Conservation (phyloP, 106 monocot genomes). For the Acorus calamus region DNA sequence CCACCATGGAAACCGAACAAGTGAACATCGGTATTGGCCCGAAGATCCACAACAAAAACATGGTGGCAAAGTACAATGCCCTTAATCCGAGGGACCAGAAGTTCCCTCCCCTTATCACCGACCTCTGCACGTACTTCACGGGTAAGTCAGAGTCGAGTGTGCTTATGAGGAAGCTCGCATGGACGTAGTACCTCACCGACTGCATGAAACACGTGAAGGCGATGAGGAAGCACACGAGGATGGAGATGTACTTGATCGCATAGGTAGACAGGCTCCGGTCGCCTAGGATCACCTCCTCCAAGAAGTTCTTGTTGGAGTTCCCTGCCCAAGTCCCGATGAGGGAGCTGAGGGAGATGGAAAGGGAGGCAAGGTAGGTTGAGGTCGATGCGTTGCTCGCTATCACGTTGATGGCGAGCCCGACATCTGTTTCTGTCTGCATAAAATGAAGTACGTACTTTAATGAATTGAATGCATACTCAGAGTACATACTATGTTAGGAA, state of each 20-base stretch:
- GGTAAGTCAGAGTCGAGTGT: constrained; percentile 57
- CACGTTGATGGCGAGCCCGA: constrained; percentile 28
- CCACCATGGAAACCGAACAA: constrained; percentile 41
- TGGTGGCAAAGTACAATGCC: constrained; percentile 57
- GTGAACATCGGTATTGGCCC: constrained; percentile 73
- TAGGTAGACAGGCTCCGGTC: constrained; percentile 39
- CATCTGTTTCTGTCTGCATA: constrained; percentile 24
- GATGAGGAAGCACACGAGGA: constrained; percentile 54
- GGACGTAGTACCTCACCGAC: constrained; percentile 60
- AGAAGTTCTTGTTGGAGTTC: constrained; percentile 40
- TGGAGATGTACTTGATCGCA: constrained; percentile 56
- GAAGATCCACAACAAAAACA: constrained; percentile 65
- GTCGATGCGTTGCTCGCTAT: constrained; percentile 47
- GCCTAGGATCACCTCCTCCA: constrained; percentile 41
- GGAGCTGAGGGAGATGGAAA: constrained; percentile 68
- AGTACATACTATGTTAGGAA: too few species aligned
- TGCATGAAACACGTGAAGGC: constrained; percentile 77
- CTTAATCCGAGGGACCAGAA: constrained; percentile 61
- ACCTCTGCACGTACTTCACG: constrained; percentile 45
- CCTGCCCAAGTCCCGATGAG: constrained; percentile 64
- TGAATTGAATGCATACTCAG: too few species aligned
- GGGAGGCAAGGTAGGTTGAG: constrained; percentile 49
- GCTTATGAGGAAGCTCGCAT: constrained; percentile 60
- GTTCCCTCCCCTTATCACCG: constrained; percentile 45
- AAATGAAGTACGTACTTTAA: neutral